Evolutionary conservation across 1,284 basidiomycete genomes (phyloP).

Genomic region (Laetiporus sulphureus): DNA sequence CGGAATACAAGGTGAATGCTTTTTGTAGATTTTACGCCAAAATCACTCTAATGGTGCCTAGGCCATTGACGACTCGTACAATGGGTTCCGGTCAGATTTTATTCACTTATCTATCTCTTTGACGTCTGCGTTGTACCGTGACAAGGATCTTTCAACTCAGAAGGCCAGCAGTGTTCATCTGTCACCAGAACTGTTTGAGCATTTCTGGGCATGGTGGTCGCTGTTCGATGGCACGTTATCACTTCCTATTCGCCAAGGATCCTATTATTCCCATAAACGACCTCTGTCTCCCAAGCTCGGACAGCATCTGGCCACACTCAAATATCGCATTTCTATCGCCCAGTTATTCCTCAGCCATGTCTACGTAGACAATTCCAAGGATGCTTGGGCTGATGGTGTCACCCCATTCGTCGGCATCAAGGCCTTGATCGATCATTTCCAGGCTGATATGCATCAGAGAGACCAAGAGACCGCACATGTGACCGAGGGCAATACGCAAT

Average conservation of each 20-base stretch:
- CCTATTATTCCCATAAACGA: constrained; percentile 67
- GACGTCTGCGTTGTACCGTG: constrained; percentile 42
- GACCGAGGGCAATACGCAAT: constrained; percentile 46
- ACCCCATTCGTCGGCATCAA: constrained; percentile 83
- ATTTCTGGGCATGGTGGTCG: constrained; percentile 92
- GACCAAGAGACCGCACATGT: constrained; percentile 70
- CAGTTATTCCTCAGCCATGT: constrained; percentile 84
- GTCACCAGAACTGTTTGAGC: constrained; percentile 80
- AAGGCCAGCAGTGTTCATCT: constrained; percentile 78
- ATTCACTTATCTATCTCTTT: constrained; percentile 91
- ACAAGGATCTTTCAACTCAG: constrained; percentile 13
- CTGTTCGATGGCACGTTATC: constrained; percentile 80
- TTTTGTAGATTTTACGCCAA: background rate
- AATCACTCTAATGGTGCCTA: background rate
- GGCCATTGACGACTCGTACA: constrained; percentile 75
- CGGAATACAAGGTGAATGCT: constrained; percentile 41
- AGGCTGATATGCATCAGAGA: constrained; percentile 90
- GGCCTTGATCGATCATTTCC: constrained; percentile 74
- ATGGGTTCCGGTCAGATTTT: constrained; percentile 90
- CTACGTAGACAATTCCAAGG: constrained; percentile 76
- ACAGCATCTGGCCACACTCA: constrained; percentile 85
- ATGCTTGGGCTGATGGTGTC: constrained; percentile 73
- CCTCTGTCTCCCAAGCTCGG: constrained; percentile 86
- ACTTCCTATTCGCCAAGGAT: constrained; percentile 84
- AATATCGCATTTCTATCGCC: constrained; percentile 81